phyloP scores from a whole-genome alignment of 805 yeast species.

The Myxozyma kluyveri region DNA sequence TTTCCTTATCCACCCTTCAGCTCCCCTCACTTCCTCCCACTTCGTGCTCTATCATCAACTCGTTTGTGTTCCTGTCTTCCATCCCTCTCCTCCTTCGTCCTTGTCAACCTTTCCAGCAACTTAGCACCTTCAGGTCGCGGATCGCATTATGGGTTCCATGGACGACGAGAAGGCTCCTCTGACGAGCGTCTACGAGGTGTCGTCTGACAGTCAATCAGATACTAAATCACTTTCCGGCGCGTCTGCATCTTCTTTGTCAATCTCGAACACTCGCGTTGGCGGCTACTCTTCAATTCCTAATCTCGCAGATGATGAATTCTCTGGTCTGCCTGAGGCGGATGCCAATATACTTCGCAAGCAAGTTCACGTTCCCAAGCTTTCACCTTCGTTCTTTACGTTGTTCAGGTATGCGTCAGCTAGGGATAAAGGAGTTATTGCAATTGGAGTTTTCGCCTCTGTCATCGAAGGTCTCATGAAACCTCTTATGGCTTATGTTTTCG shows the following conservation, averaged over 20 bases:
- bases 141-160: neutral
- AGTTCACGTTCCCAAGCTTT: slow-evolving; percentile 30
- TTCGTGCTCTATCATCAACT: neutral
- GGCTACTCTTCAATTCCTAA: slow-evolving; percentile 23
- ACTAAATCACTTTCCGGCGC: slow-evolving; percentile 3
- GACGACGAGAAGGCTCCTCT: slow-evolving; percentile 14
- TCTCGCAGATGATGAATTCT: slow-evolving; percentile 29
- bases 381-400: slow-evolving; percentile 34
- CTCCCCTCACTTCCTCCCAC: no score
- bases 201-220: neutral
- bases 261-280: neutral
- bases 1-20: no score
- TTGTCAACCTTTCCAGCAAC: neutral
- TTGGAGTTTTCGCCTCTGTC: slow-evolving; percentile 39
- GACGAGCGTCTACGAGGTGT: neutral
- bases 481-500: slow-evolving; percentile 41
- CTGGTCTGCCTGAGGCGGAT: slow-evolving; percentile 36
- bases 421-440: slow-evolving; percentile 34
- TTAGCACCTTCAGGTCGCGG: neutral
- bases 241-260: neutral
- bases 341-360: slow-evolving; percentile 39
- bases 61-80: neutral
- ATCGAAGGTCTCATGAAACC: slow-evolving; percentile 45
- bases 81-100: neutral
- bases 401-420: slow-evolving; percentile 39